Evolutionary conservation across 129 eudicot genomes (phyloP).

Genomic region (Daucus carota): DNA sequence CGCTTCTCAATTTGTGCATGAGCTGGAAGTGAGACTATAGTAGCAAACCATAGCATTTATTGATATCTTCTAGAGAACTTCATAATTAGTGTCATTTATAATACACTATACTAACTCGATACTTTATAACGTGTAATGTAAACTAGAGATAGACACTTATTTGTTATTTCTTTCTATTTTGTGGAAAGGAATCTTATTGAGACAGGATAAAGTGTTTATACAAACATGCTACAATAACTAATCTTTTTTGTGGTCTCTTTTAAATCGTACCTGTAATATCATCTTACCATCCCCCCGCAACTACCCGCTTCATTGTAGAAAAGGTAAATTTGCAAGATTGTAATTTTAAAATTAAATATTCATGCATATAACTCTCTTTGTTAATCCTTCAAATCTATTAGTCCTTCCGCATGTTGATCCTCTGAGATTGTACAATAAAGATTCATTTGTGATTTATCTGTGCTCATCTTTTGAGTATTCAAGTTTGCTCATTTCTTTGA

Average conservation of each 20-base stretch:
- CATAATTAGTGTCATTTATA: background rate
- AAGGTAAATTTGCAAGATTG: background rate
- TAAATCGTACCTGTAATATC: background rate
- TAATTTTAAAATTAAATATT: background rate
- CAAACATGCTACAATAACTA: background rate
- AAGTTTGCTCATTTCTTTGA: slow-evolving; percentile 4
- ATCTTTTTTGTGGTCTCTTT: background rate
- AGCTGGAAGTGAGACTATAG: background rate
- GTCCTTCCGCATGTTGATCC: background rate
- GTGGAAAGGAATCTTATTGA: background rate
- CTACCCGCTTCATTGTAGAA: background rate
- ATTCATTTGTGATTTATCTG: background rate
- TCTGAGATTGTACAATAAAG: background rate
- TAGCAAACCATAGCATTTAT: background rate
- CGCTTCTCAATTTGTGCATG: background rate
- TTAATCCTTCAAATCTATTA: background rate
- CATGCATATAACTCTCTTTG: background rate
- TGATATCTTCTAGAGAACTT: too few relatives aligned
- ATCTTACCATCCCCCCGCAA: background rate
- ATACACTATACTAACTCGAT: background rate
- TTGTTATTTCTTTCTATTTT: background rate
- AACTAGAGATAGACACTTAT: too few relatives aligned
- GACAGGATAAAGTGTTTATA: background rate
- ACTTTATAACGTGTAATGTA: background rate
- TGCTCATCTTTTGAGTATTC: background rate